Evolutionary conservation across 129 eudicot genomes (phyloP).

Genomic region (Sambucus nigra): DNA sequence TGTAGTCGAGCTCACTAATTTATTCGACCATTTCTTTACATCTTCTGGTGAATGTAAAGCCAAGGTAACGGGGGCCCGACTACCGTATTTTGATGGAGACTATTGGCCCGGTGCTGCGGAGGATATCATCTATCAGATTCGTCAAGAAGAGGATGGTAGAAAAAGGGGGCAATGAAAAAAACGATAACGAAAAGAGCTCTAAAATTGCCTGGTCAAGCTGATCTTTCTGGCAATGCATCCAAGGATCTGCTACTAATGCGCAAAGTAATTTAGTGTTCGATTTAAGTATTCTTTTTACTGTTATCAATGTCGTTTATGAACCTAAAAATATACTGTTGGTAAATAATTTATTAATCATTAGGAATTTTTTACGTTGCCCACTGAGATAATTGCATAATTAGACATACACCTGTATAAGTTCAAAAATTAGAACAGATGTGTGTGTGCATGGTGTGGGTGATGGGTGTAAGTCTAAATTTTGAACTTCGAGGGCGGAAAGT

Average conservation of each 20-base stretch:
- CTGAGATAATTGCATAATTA: too few species aligned
- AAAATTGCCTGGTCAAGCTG: slow-evolving; percentile 78
- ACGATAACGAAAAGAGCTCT: slow-evolving; percentile 64
- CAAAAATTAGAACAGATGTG: too few species aligned
- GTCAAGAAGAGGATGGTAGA: slow-evolving; percentile 80
- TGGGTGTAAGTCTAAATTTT: too few species aligned
- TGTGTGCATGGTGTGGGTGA: too few species aligned
- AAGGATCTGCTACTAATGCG: slow-evolving; percentile 89
- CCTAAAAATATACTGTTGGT: too few species aligned
- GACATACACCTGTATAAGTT: too few species aligned
- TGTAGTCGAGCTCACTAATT: slow-evolving; percentile 71
- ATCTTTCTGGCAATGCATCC: slow-evolving; percentile 82
- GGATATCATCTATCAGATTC: slow-evolving; percentile 72
- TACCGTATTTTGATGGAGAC: slow-evolving; percentile 96
- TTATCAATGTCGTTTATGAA: too few species aligned
- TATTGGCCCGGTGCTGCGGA: slow-evolving; percentile 99
- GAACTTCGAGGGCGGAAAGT: too few species aligned
- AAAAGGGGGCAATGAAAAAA: slow-evolving; percentile 65
- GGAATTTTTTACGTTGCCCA: too few species aligned
- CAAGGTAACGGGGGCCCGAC: slow-evolving; percentile 82
- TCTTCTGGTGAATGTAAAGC: slow-evolving; percentile 86
- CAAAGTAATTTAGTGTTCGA: slow-evolving; percentile 60
- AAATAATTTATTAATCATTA: too few species aligned
- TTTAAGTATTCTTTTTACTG: too few species aligned
- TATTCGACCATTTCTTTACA: slow-evolving; percentile 74